Base-by-base conservation (phyloP, 129 eudicot species). In the Cynara cardunculus region DNA sequence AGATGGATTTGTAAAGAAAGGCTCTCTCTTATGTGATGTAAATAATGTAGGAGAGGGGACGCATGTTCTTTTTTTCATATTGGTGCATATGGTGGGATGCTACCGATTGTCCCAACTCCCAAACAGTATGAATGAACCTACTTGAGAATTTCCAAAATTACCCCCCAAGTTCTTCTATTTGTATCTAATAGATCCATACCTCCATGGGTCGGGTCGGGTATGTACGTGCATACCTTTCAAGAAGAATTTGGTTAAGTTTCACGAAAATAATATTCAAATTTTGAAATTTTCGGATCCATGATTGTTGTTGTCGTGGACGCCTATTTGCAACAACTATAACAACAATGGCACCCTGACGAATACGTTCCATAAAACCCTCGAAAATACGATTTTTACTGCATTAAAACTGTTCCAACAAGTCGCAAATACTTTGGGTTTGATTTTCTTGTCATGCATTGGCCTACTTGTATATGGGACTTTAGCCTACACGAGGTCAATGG, bases 21-120 rank as follows among this genome's bases (percentile, higher is more conserved):
- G n/a, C 39, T 9, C 37, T 39, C 39, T 9, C 37, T 39, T 21
- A 19, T 22, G 28, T 24, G 8, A n/a, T 18, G 65, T 18, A 56
- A 56, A 56, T 56, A 70, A 69, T 82, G 44, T 69, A 70, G 16
- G 85, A 76, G 31, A 14, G 78, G 71, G 67, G 72, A 69, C 77
- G 25, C 64, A 76, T 68, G 39, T 49, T 73, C 25, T 70, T 75
- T 25, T 25, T 46, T 44, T 69, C 41, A 49, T 27, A 16, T 53
- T 31, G 37, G 41, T 76, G 85, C 81, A 82, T 81, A 35, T 82
- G 85, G 85, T 82, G 81, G 85, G 81, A 69, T 76, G 49, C 81
- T 82, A 82, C 77, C 34, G 25, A 39, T 76, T 69, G 85, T 76
- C 81, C 77, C 81, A 18, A n/a, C n/a, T n/a, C n/a, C n/a, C n/a